Evolutionary conservation across 1,284 basidiomycete genomes (phyloP).

Genomic region (Omphalotus olearius): DNA sequence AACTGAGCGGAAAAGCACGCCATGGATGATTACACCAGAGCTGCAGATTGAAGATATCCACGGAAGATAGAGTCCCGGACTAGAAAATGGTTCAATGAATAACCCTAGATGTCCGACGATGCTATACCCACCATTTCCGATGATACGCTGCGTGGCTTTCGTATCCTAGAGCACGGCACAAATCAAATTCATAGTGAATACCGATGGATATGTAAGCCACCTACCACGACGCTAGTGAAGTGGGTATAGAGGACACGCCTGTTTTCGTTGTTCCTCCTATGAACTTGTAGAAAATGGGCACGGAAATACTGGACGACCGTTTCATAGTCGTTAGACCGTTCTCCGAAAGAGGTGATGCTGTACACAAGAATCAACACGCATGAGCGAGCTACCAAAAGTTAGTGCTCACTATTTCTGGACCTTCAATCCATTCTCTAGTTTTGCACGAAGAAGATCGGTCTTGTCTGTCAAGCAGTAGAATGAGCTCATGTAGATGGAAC

Average conservation of each 20-base stretch:
- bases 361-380: background rate
- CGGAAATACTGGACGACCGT: slow-evolving; percentile 79
- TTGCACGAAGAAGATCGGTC: slow-evolving; percentile 68
- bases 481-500: background rate
- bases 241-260: slow-evolving; percentile 75
- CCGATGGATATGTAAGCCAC: slow-evolving; percentile 23
- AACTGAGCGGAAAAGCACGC: no score
- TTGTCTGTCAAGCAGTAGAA: slow-evolving; percentile 47
- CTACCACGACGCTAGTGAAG: slow-evolving; percentile 73
- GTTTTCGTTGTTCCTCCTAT: slow-evolving; percentile 73
- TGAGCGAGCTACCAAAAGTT: background rate
- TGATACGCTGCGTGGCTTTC: slow-evolving; percentile 75
- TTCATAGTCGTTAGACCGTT: slow-evolving; percentile 75
- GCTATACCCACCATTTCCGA: slow-evolving; percentile 59
- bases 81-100: slow-evolving; percentile 23
- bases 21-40: slow-evolving; percentile 43
- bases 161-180: slow-evolving; percentile 50
- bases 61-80: slow-evolving; percentile 72
- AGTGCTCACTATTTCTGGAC: slow-evolving; percentile 73
- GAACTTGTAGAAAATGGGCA: slow-evolving; percentile 78
- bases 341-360: slow-evolving; percentile 79
- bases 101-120: slow-evolving; percentile 7
- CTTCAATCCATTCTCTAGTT: slow-evolving; percentile 58
- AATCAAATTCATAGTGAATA: slow-evolving; percentile 3
- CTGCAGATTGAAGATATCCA: slow-evolving; percentile 67